phyloP scores from a whole-genome alignment of 108 stramenopile genomes.

The Stephanodiscus minutulus region DNA sequence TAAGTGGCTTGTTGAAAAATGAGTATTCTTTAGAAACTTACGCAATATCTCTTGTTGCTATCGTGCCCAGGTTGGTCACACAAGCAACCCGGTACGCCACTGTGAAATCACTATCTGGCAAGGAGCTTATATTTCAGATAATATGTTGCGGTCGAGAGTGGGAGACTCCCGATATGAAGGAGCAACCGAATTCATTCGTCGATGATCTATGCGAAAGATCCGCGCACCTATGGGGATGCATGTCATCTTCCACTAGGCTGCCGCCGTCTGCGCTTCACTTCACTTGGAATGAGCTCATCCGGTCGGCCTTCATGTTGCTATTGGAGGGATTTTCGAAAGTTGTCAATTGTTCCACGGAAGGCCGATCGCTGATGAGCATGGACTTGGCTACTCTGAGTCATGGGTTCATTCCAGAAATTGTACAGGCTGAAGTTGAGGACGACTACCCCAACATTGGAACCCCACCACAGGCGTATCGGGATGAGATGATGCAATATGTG shows the following conservation, averaged over 20 bases:
- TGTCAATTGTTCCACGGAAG: slow-evolving; percentile 86
- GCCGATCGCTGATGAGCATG: slow-evolving; percentile 93
- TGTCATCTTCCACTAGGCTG: slow-evolving; percentile 36
- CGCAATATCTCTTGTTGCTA: slow-evolving; percentile 29
- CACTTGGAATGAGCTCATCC: slow-evolving; percentile 69
- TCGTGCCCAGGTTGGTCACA: slow-evolving; percentile 41
- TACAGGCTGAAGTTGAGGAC: slow-evolving; percentile 48
- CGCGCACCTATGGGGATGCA: slow-evolving; percentile 53
- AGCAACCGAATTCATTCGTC: slow-evolving; percentile 79
- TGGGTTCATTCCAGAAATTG: slow-evolving; percentile 49
- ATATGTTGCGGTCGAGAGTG: slow-evolving; percentile 57
- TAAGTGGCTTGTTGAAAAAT: not conserved
- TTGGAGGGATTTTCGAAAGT: slow-evolving; percentile 88
- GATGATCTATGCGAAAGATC: slow-evolving; percentile 64
- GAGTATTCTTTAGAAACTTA: slow-evolving; percentile 37
- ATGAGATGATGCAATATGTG: slow-evolving; percentile 64
- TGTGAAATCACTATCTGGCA: slow-evolving; percentile 34
- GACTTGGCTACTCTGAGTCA: slow-evolving; percentile 82
- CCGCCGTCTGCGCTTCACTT: slow-evolving; percentile 40
- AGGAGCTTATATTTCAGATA: slow-evolving; percentile 49
- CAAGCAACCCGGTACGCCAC: slow-evolving; percentile 30
- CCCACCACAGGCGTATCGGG: slow-evolving; percentile 39
- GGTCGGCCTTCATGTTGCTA: slow-evolving; percentile 59
- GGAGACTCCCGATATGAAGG: slow-evolving; percentile 71
- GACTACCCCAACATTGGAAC: slow-evolving; percentile 28